Conservation (phyloP, 2,329 filamentous ascomycete species). For the Colletotrichum lindemuthianum region DNA sequence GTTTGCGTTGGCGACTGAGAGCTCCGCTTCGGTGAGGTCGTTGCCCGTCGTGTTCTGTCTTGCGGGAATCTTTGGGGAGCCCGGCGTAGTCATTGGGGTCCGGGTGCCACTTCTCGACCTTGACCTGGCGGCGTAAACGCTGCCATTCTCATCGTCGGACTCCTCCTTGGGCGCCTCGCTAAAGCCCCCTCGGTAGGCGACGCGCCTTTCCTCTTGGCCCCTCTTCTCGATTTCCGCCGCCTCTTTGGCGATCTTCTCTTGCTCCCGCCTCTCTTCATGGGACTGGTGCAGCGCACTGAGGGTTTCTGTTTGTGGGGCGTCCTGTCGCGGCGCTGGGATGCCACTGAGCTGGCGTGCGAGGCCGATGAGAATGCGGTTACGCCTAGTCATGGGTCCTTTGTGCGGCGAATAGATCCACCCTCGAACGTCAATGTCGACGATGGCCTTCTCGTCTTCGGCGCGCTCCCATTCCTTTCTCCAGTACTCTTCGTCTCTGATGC, state of each 20-base stretch:
- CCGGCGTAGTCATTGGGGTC: conserved; percentile 52
- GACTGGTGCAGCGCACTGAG: conserved; percentile 47
- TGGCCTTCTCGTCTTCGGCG: conserved; percentile 82
- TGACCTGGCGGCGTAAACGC: conserved; percentile 41
- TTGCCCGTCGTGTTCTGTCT: conserved; percentile 51
- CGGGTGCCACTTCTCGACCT: conserved; percentile 45
- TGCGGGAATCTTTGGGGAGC: conserved; percentile 54
- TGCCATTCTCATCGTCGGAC: conserved; percentile 50
- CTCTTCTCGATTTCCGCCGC: conserved; percentile 79
- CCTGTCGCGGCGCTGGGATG: conserved; percentile 73
- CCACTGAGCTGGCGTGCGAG: conserved; percentile 89
- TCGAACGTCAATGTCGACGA: conserved; percentile 93
- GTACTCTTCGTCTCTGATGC: conserved; percentile 73
- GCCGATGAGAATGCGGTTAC: conserved; percentile 87
- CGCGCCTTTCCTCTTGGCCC: conserved; percentile 76
- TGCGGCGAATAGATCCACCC: conserved; percentile 96
- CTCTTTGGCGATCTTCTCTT: conserved; percentile 76
- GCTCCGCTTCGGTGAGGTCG: conserved; percentile 79
- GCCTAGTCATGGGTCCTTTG: conserved; percentile 83
- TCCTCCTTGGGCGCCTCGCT: conserved; percentile 71
- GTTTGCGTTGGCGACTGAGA: conserved; percentile 83
- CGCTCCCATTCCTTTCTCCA: conserved; percentile 83
- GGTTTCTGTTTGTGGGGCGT: conserved; percentile 38
- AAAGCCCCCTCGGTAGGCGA: conserved; percentile 77
- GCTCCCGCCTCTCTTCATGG: conserved; percentile 62